These are phyloP conservation scores for Ambrosiella cleistominuta DNA, from an alignment of 2,329 filamentous ascomycete species.

Conservation along the genomic window DNA sequence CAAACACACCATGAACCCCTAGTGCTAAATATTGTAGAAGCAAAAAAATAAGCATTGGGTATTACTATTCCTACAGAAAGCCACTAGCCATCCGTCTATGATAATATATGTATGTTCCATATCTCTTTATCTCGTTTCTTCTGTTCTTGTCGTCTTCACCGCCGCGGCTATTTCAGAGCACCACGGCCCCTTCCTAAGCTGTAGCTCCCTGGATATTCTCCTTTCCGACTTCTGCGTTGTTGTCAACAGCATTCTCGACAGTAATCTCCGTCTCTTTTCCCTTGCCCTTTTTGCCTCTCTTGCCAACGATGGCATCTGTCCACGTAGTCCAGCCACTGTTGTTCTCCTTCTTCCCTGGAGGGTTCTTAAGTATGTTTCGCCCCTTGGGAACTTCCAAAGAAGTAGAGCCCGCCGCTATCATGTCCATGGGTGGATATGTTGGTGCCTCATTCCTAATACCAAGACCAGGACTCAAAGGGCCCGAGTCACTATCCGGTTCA, in stretches of 20 bases:
- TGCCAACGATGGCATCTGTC: slow-evolving; percentile 37
- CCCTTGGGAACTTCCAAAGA: not conserved
- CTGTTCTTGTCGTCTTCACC: no score
- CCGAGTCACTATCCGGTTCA: slow-evolving; percentile 26
- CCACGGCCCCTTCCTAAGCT: not conserved
- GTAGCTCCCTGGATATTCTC: not conserved
- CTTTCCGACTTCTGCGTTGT: not conserved
- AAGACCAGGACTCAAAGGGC: slow-evolving; percentile 10
- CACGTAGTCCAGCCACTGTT: slow-evolving; percentile 27
- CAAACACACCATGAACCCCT: no score
- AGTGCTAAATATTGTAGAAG: no score
- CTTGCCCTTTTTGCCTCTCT: slow-evolving; percentile 14
- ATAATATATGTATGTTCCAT: no score
- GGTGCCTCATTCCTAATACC: not conserved
- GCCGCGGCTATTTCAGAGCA: no score
- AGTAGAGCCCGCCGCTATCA: not conserved
- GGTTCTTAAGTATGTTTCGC: not conserved
- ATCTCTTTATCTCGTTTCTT: no score
- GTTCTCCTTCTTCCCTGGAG: not conserved
- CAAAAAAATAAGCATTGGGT: no score
- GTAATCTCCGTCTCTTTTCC: not conserved
- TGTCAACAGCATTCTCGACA: not conserved
- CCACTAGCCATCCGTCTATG: no score
- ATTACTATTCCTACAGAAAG: no score
- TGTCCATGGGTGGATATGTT: not conserved